Evolutionary conservation across 2,329 filamentous ascomycete species (phyloP).

Genomic region (Zalaria obscura): DNA sequence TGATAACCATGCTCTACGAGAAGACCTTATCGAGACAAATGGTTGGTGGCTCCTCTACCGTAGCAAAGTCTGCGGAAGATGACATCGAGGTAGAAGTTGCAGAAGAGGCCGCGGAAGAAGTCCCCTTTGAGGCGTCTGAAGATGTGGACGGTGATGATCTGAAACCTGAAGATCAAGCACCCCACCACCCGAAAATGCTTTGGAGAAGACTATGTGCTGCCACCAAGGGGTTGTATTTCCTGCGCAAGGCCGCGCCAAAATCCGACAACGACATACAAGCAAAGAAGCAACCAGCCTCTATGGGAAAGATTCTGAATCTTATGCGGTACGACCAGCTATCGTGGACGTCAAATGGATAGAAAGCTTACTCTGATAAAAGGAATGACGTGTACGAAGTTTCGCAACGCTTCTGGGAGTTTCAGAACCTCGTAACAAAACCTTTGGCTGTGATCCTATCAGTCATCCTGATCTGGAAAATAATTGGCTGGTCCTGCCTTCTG

Average conservation of each 20-base stretch:
- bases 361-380: too few relatives aligned
- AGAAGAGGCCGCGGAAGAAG: background rate
- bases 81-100: background rate
- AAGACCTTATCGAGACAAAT: constrained; percentile 59
- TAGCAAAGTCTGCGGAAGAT: background rate
- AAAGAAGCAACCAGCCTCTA: constrained; percentile 51
- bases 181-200: too few relatives aligned
- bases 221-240: background rate
- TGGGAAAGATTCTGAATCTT: constrained; percentile 81
- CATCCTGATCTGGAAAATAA: constrained; percentile 59
- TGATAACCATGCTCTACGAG: constrained; percentile 74
- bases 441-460: constrained; percentile 62
- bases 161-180: too few relatives aligned
- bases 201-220: background rate
- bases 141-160: constrained; percentile 12
- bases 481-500: constrained; percentile 66
- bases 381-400: constrained; percentile 44
- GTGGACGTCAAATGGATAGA: too few relatives aligned
- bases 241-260: too few relatives aligned
- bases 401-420: constrained; percentile 75
- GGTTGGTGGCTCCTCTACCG: constrained; percentile 14
- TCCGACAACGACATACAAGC: constrained; percentile 5
- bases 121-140: background rate
- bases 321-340: constrained; percentile 44
- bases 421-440: constrained; percentile 60